Evolutionary conservation across 1,284 basidiomycete genomes (phyloP).

Genomic region (Ceratorhiza oryzae-sativae): DNA sequence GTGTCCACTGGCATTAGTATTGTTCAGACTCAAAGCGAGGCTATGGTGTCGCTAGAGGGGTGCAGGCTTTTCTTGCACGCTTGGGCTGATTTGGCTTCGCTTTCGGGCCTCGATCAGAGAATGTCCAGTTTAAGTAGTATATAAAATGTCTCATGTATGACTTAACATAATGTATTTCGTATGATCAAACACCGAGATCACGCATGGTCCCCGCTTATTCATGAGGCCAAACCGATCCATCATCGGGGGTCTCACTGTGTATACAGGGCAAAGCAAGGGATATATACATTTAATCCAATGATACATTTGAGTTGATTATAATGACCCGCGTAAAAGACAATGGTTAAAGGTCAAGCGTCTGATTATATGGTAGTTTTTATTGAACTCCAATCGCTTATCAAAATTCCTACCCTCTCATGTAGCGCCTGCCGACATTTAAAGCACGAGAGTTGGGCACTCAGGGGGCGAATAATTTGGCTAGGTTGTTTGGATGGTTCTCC

Average conservation of each 20-base stretch:
- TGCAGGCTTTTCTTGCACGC: too few species aligned
- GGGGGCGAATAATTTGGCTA: neutral
- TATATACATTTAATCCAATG: neutral
- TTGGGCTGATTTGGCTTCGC: too few species aligned
- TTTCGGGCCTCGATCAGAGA: too few species aligned
- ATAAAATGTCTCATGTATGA: too few species aligned
- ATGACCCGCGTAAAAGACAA: neutral
- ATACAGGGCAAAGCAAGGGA: neutral
- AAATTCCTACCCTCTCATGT: conserved; percentile 1
- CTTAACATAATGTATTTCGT: too few species aligned
- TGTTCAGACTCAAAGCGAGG: too few species aligned
- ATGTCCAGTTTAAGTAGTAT: too few species aligned
- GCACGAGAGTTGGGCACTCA: conserved; percentile 26
- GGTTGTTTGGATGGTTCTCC: conserved; percentile 20
- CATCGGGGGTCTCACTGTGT: neutral
- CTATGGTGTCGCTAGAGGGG: too few species aligned
- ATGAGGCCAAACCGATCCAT: neutral
- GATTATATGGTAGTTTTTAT: conserved; percentile 23
- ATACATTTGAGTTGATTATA: neutral
- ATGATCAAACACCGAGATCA: too few species aligned
- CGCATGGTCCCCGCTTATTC: too few species aligned
- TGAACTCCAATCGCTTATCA: conserved; percentile 20
- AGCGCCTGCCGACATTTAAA: conserved; percentile 8
- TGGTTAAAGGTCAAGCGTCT: neutral
- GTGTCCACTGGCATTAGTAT: too few species aligned